phyloP scores from a whole-genome alignment of 768 basidiomycete genomes.

The Coprinopsis cinerea region DNA sequence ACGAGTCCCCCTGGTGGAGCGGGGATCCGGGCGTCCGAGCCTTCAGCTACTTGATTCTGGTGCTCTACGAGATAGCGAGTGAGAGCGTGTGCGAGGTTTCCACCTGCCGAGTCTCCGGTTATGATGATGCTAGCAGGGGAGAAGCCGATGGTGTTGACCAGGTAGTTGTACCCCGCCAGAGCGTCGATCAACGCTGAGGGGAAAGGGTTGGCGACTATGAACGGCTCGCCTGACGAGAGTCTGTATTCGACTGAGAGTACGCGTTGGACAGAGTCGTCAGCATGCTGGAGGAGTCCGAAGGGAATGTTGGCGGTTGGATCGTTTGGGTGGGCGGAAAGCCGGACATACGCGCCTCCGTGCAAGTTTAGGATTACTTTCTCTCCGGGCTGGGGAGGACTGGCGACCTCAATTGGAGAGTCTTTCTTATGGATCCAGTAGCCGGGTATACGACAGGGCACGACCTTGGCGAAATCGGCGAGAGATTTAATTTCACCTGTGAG shows the following conservation, averaged over 20 bases:
- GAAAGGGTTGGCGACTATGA: conserved; percentile 49
- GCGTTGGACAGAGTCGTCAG: conserved; percentile 38
- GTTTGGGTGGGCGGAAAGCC: conserved; percentile 51
- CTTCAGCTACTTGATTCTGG: too few species aligned
- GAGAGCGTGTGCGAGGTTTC: conserved; percentile 61
- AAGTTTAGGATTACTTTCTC: conserved; percentile 56
- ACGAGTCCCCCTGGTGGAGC: conserved; percentile 42
- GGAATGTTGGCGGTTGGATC: conserved; percentile 40
- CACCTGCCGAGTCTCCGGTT: conserved; percentile 75
- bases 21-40: conserved; percentile 29
- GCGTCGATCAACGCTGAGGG: conserved; percentile 73
- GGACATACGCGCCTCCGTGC: conserved; percentile 59
- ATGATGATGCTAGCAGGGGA: conserved; percentile 55
- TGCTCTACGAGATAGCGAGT: conserved; percentile 56
- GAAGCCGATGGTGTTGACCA: conserved; percentile 53
- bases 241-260: conserved; percentile 69
- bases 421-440: conserved; percentile 53
- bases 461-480: conserved; percentile 34
- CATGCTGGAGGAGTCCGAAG: conserved; percentile 41
- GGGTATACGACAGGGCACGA: conserved; percentile 39
- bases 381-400: conserved; percentile 34
- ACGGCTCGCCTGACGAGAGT: conserved; percentile 42
- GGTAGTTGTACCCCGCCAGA: conserved; percentile 67
- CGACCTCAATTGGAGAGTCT: conserved; percentile 27
- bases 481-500: conserved; percentile 37